A percentile compares a stretch with the other conserved stretches of the same genome.
Evolutionary conservation across 768 basidiomycete genomes (phyloP).

Genomic region (Leccinum imitatum): DNA sequence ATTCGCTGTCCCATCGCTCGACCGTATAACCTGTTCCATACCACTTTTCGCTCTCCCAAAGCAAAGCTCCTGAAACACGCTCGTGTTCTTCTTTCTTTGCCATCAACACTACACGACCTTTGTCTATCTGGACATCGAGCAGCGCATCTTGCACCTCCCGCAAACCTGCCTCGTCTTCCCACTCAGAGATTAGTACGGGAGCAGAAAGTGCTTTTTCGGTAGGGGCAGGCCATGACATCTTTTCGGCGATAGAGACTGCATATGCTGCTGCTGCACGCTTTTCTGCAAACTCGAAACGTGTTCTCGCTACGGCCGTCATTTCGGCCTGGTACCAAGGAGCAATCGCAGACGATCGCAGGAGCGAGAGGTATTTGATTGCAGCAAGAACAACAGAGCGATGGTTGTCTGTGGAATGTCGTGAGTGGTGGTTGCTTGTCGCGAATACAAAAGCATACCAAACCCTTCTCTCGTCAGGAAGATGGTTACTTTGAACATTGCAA

Average conservation of each 20-base stretch:
- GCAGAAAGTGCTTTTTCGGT: constrained; percentile 71
- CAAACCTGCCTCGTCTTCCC: constrained; percentile 53
- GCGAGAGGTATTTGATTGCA: constrained; percentile 75
- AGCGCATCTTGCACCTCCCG: constrained; percentile 62
- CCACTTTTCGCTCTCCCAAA: constrained; percentile 83
- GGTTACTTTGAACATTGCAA: constrained; percentile 87
- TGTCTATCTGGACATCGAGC: constrained; percentile 53
- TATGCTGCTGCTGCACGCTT: constrained; percentile 80
- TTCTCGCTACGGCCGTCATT: constrained; percentile 63
- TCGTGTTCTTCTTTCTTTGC: constrained; percentile 65
- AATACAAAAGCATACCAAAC: constrained; percentile 55
- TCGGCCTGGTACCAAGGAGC: constrained; percentile 75
- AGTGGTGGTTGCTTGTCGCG: background rate
- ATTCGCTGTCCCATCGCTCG: constrained; percentile 62
- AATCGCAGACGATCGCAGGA: constrained; percentile 61
- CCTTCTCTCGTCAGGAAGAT: constrained; percentile 82
- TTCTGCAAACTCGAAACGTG: constrained; percentile 84
- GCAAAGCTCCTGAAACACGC: constrained; percentile 47
- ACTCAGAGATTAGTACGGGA: constrained; percentile 70
- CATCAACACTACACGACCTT: constrained; percentile 74
- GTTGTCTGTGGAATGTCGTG: constrained; percentile 44
- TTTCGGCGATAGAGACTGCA: constrained; percentile 70
- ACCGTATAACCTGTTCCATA: constrained; percentile 89
- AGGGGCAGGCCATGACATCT: constrained; percentile 81
- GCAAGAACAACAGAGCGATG: constrained; percentile 69